These are phyloP conservation scores for Diaporthe caulivora DNA, from an alignment of 2,329 filamentous ascomycete species.

Conservation along the genomic window DNA sequence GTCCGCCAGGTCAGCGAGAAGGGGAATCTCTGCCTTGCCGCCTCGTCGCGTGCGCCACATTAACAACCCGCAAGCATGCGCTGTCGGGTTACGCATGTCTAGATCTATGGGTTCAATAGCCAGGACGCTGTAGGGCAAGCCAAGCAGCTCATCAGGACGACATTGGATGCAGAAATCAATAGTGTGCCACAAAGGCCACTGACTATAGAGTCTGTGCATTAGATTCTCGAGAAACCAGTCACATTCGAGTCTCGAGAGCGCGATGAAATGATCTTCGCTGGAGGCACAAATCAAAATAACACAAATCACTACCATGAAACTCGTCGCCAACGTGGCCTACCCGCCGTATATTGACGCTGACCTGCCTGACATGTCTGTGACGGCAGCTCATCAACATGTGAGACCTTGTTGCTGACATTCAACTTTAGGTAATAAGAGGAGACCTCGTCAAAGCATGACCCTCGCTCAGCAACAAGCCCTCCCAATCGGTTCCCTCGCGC, in stretches of 20 bases:
- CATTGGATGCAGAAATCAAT: not conserved
- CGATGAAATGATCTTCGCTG: not conserved
- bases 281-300: not conserved
- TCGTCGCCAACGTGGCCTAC: not conserved
- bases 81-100: not conserved
- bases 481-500: conserved; percentile 25
- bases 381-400: not conserved
- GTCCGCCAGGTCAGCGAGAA: not conserved
- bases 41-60: not conserved
- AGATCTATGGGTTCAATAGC: not conserved
- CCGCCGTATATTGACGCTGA: not conserved
- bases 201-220: not conserved
- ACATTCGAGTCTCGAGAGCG: not conserved
- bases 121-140: not conserved
- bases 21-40: not conserved
- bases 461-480: conserved; percentile 8
- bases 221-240: not conserved
- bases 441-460: conserved; percentile 10
- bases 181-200: not conserved
- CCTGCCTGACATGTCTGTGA: conserved; percentile 9
- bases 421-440: not conserved
- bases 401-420: conserved; percentile 16
- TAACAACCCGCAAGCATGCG: not conserved
- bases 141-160: not conserved
- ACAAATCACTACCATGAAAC: not conserved